Conservation (phyloP, 139 green algal genomes). For the Tetradesmus lagerheimii region DNA sequence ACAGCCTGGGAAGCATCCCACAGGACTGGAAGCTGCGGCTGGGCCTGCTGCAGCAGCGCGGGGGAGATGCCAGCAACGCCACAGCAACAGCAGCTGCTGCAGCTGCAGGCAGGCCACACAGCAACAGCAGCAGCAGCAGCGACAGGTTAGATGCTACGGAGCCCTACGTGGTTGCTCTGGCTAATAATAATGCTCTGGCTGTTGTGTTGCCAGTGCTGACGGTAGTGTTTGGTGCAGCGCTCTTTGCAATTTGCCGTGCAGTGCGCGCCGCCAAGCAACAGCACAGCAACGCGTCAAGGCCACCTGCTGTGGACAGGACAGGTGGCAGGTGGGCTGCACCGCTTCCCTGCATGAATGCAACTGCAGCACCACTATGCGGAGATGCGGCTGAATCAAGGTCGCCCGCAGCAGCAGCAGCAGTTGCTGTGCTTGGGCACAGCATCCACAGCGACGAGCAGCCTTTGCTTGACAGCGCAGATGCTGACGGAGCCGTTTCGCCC, state of each 20-base stretch:
- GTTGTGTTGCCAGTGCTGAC: conserved; percentile 36
- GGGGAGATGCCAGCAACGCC: not conserved
- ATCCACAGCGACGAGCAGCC: not conserved
- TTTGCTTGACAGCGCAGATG: not conserved
- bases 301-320: no score
- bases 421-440: no score
- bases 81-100: not conserved
- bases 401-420: not conserved
- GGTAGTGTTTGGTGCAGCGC: not conserved
- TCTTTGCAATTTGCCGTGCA: not conserved
- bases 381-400: no score
- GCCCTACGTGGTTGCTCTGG: not conserved
- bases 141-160: not conserved
- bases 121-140: conserved; percentile 4
- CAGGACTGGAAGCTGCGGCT: conserved; percentile 55
- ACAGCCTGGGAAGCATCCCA: conserved; percentile 52
- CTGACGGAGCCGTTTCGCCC: not conserved
- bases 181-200: not conserved
- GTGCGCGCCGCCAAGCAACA: no score
- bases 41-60: not conserved
- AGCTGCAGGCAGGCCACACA: no score
- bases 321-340: no score
- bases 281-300: no score
- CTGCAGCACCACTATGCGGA: no score
- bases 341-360: no score